phyloP scores from a whole-genome alignment of 2,329 filamentous ascomycete genomes.

The Neonectria ditissima region DNA sequence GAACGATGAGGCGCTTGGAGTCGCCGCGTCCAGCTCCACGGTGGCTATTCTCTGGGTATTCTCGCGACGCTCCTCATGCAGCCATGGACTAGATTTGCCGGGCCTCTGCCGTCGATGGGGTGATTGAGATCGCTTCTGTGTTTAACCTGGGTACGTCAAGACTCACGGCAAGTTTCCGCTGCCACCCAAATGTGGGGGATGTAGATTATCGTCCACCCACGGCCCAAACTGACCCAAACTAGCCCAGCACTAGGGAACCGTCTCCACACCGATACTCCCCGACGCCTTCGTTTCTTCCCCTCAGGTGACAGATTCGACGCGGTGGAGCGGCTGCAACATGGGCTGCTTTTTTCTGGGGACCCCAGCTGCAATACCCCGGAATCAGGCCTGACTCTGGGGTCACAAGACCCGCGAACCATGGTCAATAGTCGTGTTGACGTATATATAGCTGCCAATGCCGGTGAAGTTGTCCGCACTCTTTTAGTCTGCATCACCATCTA shows the following conservation, averaged over 20 bases:
- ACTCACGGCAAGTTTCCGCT: not conserved
- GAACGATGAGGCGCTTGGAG: not conserved
- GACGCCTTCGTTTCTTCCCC: not conserved
- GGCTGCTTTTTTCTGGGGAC: conserved; percentile 30
- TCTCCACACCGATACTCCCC: conserved; percentile 35
- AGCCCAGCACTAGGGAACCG: conserved; percentile 8
- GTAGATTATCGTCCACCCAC: not conserved
- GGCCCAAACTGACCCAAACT: not conserved
- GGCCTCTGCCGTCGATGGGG: conserved; percentile 3
- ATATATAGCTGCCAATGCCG: conserved; percentile 21
- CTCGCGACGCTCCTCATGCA: conserved; percentile 11
- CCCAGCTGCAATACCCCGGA: conserved; percentile 28
- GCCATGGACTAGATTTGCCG: conserved; percentile 11
- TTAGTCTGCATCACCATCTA: not conserved
- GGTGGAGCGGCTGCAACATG: conserved; percentile 9
- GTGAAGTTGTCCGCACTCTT: not conserved
- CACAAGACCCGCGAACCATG: conserved; percentile 6
- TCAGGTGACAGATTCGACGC: conserved; percentile 8
- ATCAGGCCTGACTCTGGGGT: conserved; percentile 12
- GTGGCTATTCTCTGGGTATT: not conserved
- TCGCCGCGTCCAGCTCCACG: not conserved
- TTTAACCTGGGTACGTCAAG: not conserved
- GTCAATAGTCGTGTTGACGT: not conserved
- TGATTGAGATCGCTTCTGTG: conserved; percentile 1
- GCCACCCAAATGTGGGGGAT: not conserved